Evolutionary conservation across 1,139 yeast species (phyloP).

Genomic region (Kodamaea plutei): DNA sequence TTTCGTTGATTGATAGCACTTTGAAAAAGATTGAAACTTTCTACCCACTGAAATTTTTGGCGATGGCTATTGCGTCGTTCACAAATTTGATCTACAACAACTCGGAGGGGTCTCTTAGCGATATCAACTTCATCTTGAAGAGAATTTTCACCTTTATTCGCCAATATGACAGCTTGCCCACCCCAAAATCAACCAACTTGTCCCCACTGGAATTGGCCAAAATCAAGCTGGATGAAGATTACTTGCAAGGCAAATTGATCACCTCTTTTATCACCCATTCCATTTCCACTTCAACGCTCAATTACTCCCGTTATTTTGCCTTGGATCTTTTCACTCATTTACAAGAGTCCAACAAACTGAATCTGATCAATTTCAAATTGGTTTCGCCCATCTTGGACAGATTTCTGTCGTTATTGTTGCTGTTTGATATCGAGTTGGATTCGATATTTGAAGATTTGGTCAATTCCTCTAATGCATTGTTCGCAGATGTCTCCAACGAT

Average conservation of each 20-base stretch:
- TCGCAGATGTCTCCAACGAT: slow-evolving; percentile 16
- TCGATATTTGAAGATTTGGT: slow-evolving; percentile 34
- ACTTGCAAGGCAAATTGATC: slow-evolving; percentile 44
- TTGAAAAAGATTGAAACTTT: slow-evolving; percentile 52
- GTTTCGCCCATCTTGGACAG: slow-evolving; percentile 33
- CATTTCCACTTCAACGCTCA: slow-evolving; percentile 35
- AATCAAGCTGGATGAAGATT: slow-evolving; percentile 49
- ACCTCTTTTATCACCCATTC: slow-evolving; percentile 43
- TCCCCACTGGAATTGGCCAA: slow-evolving; percentile 35
- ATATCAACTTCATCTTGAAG: slow-evolving; percentile 47
- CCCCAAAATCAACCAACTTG: slow-evolving; percentile 31
- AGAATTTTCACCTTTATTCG: slow-evolving; percentile 63
- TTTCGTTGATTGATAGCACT: slow-evolving; percentile 56
- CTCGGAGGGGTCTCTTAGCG: slow-evolving; percentile 18
- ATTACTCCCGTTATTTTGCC: slow-evolving; percentile 20
- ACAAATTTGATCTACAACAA: slow-evolving; percentile 47
- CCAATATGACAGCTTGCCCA: slow-evolving; percentile 52
- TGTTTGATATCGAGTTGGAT: slow-evolving; percentile 60
- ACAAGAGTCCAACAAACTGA: slow-evolving; percentile 14
- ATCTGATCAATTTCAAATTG: slow-evolving; percentile 14
- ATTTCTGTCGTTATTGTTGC: slow-evolving; percentile 48
- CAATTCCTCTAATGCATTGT: slow-evolving; percentile 22
- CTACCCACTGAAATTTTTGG: slow-evolving; percentile 73
- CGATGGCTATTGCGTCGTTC: slow-evolving; percentile 57
- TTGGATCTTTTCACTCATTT: slow-evolving; percentile 21